Base-by-base conservation (phyloP, 805 yeast species). In the Saturnispora sekii region DNA sequence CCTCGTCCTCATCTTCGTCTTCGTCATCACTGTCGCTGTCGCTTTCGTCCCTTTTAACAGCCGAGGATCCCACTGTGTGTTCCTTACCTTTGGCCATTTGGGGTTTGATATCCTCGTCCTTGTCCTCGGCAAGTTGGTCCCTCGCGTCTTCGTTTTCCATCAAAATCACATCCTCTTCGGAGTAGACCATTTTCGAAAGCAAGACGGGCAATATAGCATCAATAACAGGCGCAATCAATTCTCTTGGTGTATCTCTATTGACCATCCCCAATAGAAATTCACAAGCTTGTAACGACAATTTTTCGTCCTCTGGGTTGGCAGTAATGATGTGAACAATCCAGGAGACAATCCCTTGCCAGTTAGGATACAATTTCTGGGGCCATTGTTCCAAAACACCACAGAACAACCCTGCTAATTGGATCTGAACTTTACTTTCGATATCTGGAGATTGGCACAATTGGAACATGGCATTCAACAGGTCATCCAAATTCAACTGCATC, bases 231-330 rank as follows among this genome's bases (percentile, higher is more conserved):
- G 64, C 63, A 46, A 87, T 69, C 4, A 76, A 59, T 17, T 72
- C 72, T n/a, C 63, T 68, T 8, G 85, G 79, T 3, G 79, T 66
- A 29, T 70, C 72, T 32, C 77, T 70, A 2, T 87, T 81, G 0
- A 89, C 76, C 44, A 90, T 69, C 1, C 84, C 78, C 37, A 90
- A 72, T 48, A 93, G 66, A 54, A 93, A 88, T 64, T 93, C 97
- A 61, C 96, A 87, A 3, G 95, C 97, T 60, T 89, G 96, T 45
- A 89, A 68, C 0, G 95, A 82, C 30, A 87, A 94, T 44, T 73
- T 80, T 9, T 43, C 45, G 33, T 37, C 40, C 16, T 26, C 15
- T 50, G 81, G 80, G 10, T 56, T 50, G 48, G 73, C 75, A 45
- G 73, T 73, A 66, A 90, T 77, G 48, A 88, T 75, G 64, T 88